These are phyloP conservation scores for Eruca vesicaria DNA, from an alignment of 441 rosid genomes.

Conservation along the genomic window DNA sequence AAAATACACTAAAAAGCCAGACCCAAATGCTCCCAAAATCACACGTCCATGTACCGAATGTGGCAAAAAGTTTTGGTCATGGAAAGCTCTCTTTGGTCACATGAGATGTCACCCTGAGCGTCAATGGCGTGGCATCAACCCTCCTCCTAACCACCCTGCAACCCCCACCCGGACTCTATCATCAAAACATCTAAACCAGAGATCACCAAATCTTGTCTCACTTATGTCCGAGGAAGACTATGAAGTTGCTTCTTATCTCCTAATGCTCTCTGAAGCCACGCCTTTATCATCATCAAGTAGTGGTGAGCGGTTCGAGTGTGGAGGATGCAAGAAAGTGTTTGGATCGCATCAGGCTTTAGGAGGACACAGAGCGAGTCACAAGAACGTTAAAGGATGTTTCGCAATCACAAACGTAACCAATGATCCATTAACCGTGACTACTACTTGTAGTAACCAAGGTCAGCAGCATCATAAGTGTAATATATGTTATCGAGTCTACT, in stretches of 20 bases:
- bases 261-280: slow-evolving; percentile 46
- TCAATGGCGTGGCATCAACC: slow-evolving; percentile 89
- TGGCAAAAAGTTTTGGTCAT: slow-evolving; percentile 73
- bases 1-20: slow-evolving; percentile 57
- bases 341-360: slow-evolving; percentile 84
- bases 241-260: slow-evolving; percentile 64
- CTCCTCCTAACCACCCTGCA: slow-evolving; percentile 52
- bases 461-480: slow-evolving; percentile 60
- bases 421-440: slow-evolving; percentile 30
- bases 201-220: slow-evolving; percentile 1
- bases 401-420: slow-evolving; percentile 45
- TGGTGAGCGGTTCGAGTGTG: slow-evolving; percentile 60
- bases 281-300: slow-evolving; percentile 4
- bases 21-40: slow-evolving; percentile 76
- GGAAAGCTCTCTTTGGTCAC: slow-evolving; percentile 91
- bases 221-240: slow-evolving; percentile 57
- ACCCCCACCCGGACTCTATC: too few species aligned
- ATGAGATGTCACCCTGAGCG: slow-evolving; percentile 97
- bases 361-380: slow-evolving; percentile 84
- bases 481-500: slow-evolving; percentile 64
- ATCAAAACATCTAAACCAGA: slow-evolving; percentile 7
- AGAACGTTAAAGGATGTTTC: slow-evolving; percentile 72
- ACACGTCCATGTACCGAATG: slow-evolving; percentile 87
- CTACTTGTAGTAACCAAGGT: slow-evolving; percentile 26
- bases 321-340: slow-evolving; percentile 81